phyloP scores from a whole-genome alignment of 176 grass and related monocot genomes.

The Hyparrhenia diplandra region DNA sequence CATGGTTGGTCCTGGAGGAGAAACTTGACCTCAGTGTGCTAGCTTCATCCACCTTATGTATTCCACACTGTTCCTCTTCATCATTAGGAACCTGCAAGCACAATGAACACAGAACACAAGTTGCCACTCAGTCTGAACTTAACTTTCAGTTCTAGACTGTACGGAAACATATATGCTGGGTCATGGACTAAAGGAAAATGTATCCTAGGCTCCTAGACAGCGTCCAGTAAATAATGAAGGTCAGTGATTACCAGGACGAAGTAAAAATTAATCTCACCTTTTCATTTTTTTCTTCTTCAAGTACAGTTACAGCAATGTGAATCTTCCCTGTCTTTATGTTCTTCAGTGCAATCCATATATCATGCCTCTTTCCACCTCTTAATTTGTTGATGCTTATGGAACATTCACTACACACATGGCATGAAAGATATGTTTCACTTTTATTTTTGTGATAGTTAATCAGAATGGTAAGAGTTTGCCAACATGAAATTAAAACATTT shows the following conservation, averaged over 20 bases:
- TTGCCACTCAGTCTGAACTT: neutral
- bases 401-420: conserved; percentile 47
- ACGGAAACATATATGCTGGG: neutral
- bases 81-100: conserved; percentile 32
- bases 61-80: conserved; percentile 29
- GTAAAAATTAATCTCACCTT: conserved; percentile 42
- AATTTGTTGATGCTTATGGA: conserved; percentile 68
- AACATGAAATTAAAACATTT: neutral
- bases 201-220: neutral
- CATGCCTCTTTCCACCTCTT: conserved; percentile 80
- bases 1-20: conserved; percentile 35
- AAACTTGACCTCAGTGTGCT: conserved; percentile 26
- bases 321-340: conserved; percentile 88
- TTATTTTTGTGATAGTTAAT: neutral
- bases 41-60: conserved; percentile 27
- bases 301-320: conserved; percentile 74
- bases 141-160: neutral
- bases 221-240: neutral
- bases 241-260: neutral
- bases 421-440: neutral
- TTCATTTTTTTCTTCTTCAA: conserved; percentile 64
- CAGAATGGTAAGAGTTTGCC: neutral
- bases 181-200: neutral
- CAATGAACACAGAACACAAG: neutral
- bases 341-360: conserved; percentile 84